These are phyloP conservation scores for Pittosporum tobira DNA, from an alignment of 129 eudicot genomes.

Conservation along the genomic window DNA sequence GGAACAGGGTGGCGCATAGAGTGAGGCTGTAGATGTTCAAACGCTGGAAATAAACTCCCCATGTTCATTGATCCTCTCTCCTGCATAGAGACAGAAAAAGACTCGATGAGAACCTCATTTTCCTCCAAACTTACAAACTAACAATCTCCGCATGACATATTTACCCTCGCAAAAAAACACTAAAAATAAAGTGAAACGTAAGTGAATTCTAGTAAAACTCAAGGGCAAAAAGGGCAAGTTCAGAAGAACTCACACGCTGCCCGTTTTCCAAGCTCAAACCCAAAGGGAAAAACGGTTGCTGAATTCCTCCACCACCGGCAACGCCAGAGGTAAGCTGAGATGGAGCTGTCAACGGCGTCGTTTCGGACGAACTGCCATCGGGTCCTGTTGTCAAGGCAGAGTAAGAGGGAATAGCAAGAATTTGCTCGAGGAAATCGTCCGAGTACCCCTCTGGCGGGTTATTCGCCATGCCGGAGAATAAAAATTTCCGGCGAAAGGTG, in stretches of 20 bases:
- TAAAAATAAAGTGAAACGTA: not conserved
- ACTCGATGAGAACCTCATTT: not conserved
- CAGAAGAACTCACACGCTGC: constrained; percentile 30
- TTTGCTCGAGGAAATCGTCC: constrained; percentile 83
- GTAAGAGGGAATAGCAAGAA: constrained; percentile 62
- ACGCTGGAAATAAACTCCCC: constrained; percentile 58
- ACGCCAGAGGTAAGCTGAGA: constrained; percentile 21
- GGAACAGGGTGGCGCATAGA: constrained; percentile 52
- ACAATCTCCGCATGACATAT: no score
- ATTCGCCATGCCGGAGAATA: constrained; percentile 44
- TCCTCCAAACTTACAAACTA: not conserved
- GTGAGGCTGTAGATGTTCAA: constrained; percentile 74
- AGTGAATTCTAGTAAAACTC: not conserved
- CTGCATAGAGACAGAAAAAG: constrained; percentile 29
- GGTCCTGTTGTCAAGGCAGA: constrained; percentile 26
- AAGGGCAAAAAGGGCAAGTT: constrained; percentile 2
- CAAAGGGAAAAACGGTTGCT: constrained; percentile 47
- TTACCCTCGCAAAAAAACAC: not conserved
- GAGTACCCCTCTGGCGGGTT: constrained; percentile 67
- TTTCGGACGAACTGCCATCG: constrained; percentile 34
- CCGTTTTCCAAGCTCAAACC: constrained; percentile 72
- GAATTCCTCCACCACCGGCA: constrained; percentile 13
- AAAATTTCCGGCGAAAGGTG: constrained; percentile 3
- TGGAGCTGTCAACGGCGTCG: constrained; percentile 27
- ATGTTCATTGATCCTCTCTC: constrained; percentile 56